Evolutionary conservation across 441 rosid species (phyloP).

Genomic region (Erodium moschatum): DNA sequence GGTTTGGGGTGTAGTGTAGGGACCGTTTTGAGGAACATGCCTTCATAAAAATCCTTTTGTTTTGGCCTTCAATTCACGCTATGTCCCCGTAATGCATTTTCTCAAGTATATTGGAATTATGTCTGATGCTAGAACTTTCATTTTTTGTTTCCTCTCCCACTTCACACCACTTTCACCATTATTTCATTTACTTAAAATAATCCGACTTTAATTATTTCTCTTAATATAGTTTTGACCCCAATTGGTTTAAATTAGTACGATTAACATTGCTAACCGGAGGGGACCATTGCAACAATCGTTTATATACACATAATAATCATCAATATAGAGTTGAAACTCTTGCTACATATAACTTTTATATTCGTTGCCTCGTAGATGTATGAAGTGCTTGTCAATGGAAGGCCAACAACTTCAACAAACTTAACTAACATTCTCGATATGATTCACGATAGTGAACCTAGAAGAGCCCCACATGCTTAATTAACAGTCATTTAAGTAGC

Average conservation of each 20-base stretch:
- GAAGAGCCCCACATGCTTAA: not conserved
- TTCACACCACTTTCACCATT: no score
- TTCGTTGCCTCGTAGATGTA: not conserved
- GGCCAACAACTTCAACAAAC: constrained; percentile 10
- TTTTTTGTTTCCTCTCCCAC: not conserved
- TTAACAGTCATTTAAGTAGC: not conserved
- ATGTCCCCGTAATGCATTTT: not conserved
- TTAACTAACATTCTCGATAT: not conserved
- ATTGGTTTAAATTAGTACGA: no score
- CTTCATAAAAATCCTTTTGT: not conserved
- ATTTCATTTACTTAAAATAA: no score
- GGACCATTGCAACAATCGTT: no score
- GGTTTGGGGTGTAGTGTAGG: not conserved
- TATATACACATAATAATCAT: no score
- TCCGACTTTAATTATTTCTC: not conserved
- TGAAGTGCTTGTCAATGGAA: constrained; percentile 2
- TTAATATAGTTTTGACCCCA: not conserved
- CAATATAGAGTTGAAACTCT: no score
- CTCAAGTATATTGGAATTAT: not conserved
- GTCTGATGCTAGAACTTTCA: not conserved
- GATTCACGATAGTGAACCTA: no score
- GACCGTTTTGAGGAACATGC: not conserved
- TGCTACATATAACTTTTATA: not conserved
- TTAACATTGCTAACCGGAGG: no score
- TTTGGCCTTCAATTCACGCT: not conserved